These are phyloP conservation scores for Dryas octopetala DNA, from an alignment of 306 rosid genomes.

Conservation along the genomic window DNA sequence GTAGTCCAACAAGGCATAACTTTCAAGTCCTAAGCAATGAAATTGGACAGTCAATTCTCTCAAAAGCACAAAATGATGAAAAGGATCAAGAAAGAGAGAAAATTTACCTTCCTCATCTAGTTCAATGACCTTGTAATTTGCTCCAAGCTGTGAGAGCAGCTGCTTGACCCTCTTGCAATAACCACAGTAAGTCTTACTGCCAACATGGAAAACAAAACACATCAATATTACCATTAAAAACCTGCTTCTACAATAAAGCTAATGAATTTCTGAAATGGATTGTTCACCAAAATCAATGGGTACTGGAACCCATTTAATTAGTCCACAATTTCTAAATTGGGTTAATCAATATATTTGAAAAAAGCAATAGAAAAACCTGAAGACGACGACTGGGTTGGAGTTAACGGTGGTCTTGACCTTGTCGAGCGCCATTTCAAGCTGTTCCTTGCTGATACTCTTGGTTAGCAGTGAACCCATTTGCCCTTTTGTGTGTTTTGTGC, in stretches of 20 bases:
- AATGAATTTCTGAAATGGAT: background rate
- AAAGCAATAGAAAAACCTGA: constrained; percentile 35
- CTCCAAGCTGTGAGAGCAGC: constrained; percentile 60
- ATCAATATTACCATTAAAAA: background rate
- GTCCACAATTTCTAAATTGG: background rate
- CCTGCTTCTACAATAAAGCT: background rate
- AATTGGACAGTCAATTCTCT: background rate
- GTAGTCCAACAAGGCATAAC: background rate
- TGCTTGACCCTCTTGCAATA: constrained; percentile 70
- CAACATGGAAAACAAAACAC: background rate
- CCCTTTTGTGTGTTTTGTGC: background rate
- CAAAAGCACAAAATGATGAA: background rate
- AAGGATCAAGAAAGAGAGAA: background rate
- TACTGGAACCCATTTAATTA: background rate
- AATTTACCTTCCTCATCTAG: constrained; percentile 60
- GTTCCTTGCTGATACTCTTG: constrained; percentile 26
- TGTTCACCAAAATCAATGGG: background rate
- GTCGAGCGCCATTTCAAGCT: constrained; percentile 39
- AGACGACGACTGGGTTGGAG: constrained; percentile 43
- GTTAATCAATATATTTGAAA: background rate
- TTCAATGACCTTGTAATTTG: constrained; percentile 60
- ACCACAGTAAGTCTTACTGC: constrained; percentile 88
- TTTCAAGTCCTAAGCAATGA: background rate
- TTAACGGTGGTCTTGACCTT: constrained; percentile 42
- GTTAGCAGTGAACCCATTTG: constrained; percentile 44